Percentiles rank a stretch among this genome's conserved stretches.
Evolutionary conservation across 345 rosid species (phyloP).

Genomic region (Hibiscus syriacus): DNA sequence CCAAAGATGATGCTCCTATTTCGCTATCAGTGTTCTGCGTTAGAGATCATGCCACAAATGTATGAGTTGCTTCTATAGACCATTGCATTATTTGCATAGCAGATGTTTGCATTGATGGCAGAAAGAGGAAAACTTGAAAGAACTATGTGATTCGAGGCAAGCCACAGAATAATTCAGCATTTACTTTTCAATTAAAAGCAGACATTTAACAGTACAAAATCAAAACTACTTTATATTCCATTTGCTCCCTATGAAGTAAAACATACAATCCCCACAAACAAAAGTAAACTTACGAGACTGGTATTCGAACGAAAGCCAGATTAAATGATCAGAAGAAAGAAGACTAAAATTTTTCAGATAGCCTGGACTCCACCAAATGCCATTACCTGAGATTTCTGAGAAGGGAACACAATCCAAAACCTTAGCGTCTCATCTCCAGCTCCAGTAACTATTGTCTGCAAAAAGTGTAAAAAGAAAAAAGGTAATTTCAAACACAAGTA

Average conservation of each 20-base stretch:
- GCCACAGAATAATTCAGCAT: background rate
- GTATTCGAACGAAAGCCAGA: background rate
- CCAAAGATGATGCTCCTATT: slow-evolving; percentile 70
- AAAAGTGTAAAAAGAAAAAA: background rate
- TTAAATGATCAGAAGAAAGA: background rate
- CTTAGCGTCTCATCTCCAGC: slow-evolving; percentile 98
- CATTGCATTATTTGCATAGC: background rate
- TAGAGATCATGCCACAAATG: slow-evolving; percentile 5
- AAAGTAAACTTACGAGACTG: background rate
- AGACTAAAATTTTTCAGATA: background rate
- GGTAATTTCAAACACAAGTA: background rate
- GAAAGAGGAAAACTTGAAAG: background rate
- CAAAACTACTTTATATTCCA: background rate
- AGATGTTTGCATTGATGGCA: background rate
- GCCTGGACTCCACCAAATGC: background rate
- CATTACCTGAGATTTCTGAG: slow-evolving; percentile 85
- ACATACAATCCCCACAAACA: background rate
- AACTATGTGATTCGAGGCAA: background rate
- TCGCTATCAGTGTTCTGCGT: slow-evolving; percentile 67
- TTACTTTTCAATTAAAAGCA: background rate
- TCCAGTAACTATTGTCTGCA: slow-evolving; percentile 95
- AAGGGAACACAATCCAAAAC: slow-evolving; percentile 97
- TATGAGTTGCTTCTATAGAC: background rate
- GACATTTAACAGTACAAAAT: background rate
- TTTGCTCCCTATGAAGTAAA: background rate